Conservation (phyloP, 352 stramenopile species). For the Phytophthora fragariae region DNA sequence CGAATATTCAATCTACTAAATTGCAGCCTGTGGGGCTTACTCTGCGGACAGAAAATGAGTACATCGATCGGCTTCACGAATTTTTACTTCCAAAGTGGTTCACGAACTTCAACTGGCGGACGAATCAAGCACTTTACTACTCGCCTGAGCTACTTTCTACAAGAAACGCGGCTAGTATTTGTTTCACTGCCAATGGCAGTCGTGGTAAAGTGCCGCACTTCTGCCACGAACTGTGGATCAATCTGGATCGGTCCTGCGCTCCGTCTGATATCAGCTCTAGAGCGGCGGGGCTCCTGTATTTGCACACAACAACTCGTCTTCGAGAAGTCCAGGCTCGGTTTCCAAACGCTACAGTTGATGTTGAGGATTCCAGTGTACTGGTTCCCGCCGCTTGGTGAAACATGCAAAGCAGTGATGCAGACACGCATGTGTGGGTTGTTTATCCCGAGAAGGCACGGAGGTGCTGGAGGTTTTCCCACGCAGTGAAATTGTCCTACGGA, state of each 20-base stretch:
- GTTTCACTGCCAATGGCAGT: constrained; percentile 24
- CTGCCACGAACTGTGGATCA: constrained; percentile 41
- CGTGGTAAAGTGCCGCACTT: constrained; percentile 7
- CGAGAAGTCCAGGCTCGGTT: constrained; percentile 15
- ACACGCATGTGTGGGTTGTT: too few species aligned
- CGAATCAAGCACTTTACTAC: constrained; percentile 44
- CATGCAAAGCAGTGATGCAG: too few species aligned
- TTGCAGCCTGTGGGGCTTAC: constrained; percentile 7
- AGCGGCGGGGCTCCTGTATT: constrained; percentile 20
- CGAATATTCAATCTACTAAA: not conserved
- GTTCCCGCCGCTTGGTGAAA: too few species aligned
- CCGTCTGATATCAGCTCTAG: not conserved
- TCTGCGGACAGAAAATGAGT: constrained; percentile 38
- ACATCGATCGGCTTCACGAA: constrained; percentile 52
- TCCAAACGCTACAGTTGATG: too few species aligned
- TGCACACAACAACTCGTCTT: constrained; percentile 21
- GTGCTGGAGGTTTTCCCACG: too few species aligned
- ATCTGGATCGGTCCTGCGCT: constrained; percentile 28
- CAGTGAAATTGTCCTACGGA: too few species aligned
- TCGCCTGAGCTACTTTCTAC: constrained; percentile 20
- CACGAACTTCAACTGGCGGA: constrained; percentile 36
- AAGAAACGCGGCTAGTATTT: constrained; percentile 13
- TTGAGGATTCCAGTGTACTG: too few species aligned
- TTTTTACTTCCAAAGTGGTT: constrained; percentile 47
- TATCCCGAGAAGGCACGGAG: too few species aligned